Base-by-base conservation (phyloP, 306 rosid genomes). In the Cyclanthera cordifolia region DNA sequence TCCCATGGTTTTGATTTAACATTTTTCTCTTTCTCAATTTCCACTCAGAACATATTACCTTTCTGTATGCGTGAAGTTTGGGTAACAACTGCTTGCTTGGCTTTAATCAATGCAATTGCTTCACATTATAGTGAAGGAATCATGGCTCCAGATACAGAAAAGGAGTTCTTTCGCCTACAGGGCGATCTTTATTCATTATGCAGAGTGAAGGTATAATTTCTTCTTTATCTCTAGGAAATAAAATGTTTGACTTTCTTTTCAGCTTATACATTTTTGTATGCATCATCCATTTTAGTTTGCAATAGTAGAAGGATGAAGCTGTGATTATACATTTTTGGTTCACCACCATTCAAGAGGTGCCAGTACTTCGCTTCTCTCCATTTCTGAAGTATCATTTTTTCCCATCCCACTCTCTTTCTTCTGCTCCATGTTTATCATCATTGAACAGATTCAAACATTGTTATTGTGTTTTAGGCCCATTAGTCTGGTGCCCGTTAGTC, bases 41-140 rank as follows among this genome's bases (percentile, higher is more conserved):
- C 78, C 77, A 85, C 72, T 59, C 95, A 93, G 99, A 85, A 73
- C 77, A 84, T 79, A 77, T 84, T 90, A 14, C 97, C 99, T 30
- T 93, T 88, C 78, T 93, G 96, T 67, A 85, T 85, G 97, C 95
- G 97, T 70, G 97, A 93, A 86, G 87, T 90, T 68, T 93, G 97
- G 99, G 91, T 86, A 69, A 77, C 87, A 76, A 87, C 95, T 65
- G 95, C 97, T 79, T 90, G 95, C 86, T 58, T 83, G 82, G 85
- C 88, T 63, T 79, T 93, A 70, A 80, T 86, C 80, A 74, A 85
- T 64, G 90, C 90, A 75, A 87, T 87, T 69, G 80, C 82, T 77
- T 86, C 90, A 67, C 88, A 78, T 77, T 86, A 85, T 85, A 77
- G 65, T 20, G 90, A 87, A 65, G 96, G 87, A 63, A 82, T 76